Conservation (phyloP, 352 stramenopile genomes). For the Globisporangium nodosum region DNA sequence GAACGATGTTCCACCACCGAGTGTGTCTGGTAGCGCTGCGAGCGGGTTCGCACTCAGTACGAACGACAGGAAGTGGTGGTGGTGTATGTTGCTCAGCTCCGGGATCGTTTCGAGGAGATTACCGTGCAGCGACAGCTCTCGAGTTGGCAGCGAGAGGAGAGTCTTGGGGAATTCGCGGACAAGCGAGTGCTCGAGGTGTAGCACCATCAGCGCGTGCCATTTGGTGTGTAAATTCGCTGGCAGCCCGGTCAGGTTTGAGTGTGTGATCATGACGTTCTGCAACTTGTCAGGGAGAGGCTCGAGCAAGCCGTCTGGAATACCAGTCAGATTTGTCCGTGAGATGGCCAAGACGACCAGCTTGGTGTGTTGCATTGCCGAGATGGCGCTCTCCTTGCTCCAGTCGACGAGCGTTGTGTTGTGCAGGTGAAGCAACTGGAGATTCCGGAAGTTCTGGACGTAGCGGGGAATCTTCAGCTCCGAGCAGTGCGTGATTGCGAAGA, state of each 20-base stretch:
- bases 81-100: slow-evolving; percentile 1
- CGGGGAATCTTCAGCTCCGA: slow-evolving; percentile 10
- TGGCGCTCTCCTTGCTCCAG: slow-evolving; percentile 2
- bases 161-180: too few relatives aligned
- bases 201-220: too few relatives aligned
- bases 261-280: slow-evolving; percentile 17
- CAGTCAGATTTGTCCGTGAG: slow-evolving; percentile 4
- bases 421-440: slow-evolving; percentile 21
- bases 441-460: slow-evolving; percentile 13
- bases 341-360: not conserved
- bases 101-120: too few relatives aligned
- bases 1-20: not conserved
- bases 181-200: too few relatives aligned
- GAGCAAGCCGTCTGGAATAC: slow-evolving; percentile 1
- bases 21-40: not conserved
- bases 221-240: too few relatives aligned
- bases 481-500: slow-evolving; percentile 21
- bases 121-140: too few relatives aligned
- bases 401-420: slow-evolving; percentile 23
- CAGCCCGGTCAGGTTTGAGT: slow-evolving; percentile 18
- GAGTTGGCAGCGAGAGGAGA: too few relatives aligned
- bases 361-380: not conserved
- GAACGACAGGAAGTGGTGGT: slow-evolving; percentile 4
- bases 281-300: slow-evolving; percentile 3
- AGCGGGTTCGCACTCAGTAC: slow-evolving; percentile 1